Evolutionary conservation across 768 basidiomycete genomes (phyloP).

Genomic region (Kwoniella bestiolae): DNA sequence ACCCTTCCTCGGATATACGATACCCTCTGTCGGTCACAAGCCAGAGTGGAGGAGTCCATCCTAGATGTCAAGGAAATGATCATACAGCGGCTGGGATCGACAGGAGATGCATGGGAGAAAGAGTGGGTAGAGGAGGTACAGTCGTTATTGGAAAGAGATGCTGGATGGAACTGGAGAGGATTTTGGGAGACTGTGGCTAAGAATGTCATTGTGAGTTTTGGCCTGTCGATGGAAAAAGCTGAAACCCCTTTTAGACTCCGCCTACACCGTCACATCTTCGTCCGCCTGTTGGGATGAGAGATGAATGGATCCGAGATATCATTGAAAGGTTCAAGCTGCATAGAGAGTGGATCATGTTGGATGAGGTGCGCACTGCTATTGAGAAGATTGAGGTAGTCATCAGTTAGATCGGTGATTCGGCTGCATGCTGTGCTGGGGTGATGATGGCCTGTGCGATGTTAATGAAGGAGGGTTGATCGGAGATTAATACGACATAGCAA

Average conservation of each 20-base stretch:
- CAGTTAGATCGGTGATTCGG: not conserved
- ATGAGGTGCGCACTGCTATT: slow-evolving; percentile 14
- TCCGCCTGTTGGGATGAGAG: slow-evolving; percentile 13
- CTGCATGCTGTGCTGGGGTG: not conserved
- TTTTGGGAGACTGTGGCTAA: slow-evolving; percentile 46
- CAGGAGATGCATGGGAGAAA: slow-evolving; percentile 39
- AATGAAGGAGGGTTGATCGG: not conserved
- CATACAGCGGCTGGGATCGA: slow-evolving; percentile 29
- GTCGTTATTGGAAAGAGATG: slow-evolving; percentile 49
- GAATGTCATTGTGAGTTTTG: slow-evolving; percentile 40
- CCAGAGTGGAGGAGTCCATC: slow-evolving; percentile 51
- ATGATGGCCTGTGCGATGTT: not conserved
- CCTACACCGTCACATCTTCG: slow-evolving; percentile 11
- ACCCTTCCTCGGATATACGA: slow-evolving; percentile 51
- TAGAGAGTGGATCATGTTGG: slow-evolving; percentile 27
- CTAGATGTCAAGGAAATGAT: slow-evolving; percentile 50
- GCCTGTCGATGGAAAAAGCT: not conserved
- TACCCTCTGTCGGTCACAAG: slow-evolving; percentile 55
- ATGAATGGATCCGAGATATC: slow-evolving; percentile 23
- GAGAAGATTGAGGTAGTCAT: not conserved
- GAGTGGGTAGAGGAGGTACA: slow-evolving; percentile 56
- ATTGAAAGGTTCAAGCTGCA: slow-evolving; percentile 20
- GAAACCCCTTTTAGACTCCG: slow-evolving; percentile 3
- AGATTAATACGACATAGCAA: too few species aligned
- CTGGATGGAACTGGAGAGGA: slow-evolving; percentile 52